phyloP scores from a whole-genome alignment of 1,139 yeast species.

The Tardiomyces depauwii region DNA sequence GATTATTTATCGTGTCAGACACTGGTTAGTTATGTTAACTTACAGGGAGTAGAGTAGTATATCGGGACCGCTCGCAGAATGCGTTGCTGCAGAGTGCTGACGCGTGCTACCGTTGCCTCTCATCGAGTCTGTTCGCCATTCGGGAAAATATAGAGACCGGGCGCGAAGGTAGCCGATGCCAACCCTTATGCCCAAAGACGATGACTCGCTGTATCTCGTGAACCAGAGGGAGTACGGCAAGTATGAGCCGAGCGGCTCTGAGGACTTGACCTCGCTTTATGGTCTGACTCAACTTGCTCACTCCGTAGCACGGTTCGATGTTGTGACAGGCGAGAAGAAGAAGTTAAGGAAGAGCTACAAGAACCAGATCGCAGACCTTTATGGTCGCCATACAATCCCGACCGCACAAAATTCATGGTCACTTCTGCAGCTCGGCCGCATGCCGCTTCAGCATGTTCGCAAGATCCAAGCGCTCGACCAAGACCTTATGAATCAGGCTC shows the following conservation, averaged over 20 bases:
- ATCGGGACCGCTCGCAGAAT: no score
- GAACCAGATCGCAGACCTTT: slow-evolving; percentile 76
- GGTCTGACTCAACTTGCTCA: slow-evolving; percentile 57
- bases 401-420: slow-evolving; percentile 26
- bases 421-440: slow-evolving; percentile 19
- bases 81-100: no score
- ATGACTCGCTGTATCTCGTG: not conserved
- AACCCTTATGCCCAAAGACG: not conserved
- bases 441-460: slow-evolving; percentile 12
- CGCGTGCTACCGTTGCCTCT: no score
- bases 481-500: slow-evolving; percentile 37
- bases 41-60: no score
- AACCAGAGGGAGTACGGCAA: not conserved
- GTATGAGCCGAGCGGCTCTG: slow-evolving; percentile 51
- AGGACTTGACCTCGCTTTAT: slow-evolving; percentile 59
- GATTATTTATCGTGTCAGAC: no score
- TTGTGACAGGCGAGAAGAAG: slow-evolving; percentile 83
- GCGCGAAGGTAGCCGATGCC: not conserved
- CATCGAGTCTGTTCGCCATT: no score
- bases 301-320: slow-evolving; percentile 78
- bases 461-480: slow-evolving; percentile 39
- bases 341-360: slow-evolving; percentile 89
- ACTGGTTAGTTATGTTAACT: no score
- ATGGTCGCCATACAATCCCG: slow-evolving; percentile 59
- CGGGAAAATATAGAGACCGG: no score